Percentiles rank a stretch among this genome's conserved stretches.
phyloP scores from a whole-genome alignment of 1,284 basidiomycete species.

The Pseudozyma tsukubaensis region DNA sequence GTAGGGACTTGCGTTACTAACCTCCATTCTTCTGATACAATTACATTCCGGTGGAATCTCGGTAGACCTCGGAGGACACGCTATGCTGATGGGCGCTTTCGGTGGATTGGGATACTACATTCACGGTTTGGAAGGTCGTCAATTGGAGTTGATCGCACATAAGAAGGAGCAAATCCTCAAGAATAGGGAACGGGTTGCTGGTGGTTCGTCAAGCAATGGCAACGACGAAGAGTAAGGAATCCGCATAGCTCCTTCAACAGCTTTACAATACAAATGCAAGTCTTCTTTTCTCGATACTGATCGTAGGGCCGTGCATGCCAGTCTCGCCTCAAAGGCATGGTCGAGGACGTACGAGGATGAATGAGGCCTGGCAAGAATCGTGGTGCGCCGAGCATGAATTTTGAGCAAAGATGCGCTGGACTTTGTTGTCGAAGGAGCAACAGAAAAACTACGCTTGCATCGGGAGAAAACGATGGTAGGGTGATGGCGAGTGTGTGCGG shows the following conservation, averaged over 20 bases:
- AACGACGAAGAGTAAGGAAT: slow-evolving; percentile 26
- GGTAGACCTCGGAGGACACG: slow-evolving; percentile 66
- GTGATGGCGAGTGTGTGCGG: no score
- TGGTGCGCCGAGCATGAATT: no score
- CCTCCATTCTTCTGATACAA: not conserved
- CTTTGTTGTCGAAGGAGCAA: no score
- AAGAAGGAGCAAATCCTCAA: slow-evolving; percentile 66
- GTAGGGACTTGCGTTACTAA: no score
- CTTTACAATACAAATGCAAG: not conserved
- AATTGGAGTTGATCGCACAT: slow-evolving; percentile 52
- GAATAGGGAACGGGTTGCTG: slow-evolving; percentile 46
- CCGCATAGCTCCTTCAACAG: not conserved
- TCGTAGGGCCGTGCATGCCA: no score
- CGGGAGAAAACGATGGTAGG: no score
- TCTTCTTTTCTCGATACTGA: no score
- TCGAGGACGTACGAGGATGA: no score
- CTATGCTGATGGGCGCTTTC: slow-evolving; percentile 59
- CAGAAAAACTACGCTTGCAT: no score
- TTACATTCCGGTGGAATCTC: not conserved
- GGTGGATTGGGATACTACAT: slow-evolving; percentile 65
- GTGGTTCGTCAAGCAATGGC: slow-evolving; percentile 10
- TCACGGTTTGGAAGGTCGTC: slow-evolving; percentile 63
- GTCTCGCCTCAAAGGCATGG: no score
- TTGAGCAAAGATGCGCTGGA: no score
- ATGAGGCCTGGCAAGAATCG: no score